Conservation (phyloP, 768 basidiomycete genomes). For the Crepidotus variabilis region DNA sequence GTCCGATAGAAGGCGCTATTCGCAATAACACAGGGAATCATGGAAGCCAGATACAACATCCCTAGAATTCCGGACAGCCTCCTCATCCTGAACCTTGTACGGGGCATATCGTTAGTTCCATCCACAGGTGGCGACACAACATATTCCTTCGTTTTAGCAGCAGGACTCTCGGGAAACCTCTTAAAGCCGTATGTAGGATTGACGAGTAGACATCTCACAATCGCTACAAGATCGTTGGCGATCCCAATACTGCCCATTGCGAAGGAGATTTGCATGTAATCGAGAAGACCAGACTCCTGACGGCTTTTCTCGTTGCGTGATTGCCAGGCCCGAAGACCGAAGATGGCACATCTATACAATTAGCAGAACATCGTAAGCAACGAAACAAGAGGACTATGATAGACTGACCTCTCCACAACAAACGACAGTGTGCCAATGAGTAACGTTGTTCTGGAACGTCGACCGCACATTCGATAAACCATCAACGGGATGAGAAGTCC, state of each 20-base stretch:
- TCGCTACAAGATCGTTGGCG: slow-evolving; percentile 28
- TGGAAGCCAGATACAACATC: slow-evolving; percentile 27
- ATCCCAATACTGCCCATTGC: slow-evolving; percentile 30
- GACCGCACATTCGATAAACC: slow-evolving; percentile 28
- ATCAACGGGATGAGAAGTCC: slow-evolving; percentile 30
- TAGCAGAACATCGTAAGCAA: neutral
- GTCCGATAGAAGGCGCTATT: slow-evolving; percentile 17
- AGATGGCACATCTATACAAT: slow-evolving; percentile 25
- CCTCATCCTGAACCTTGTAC: slow-evolving; percentile 24
- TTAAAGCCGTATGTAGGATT: slow-evolving; percentile 34
- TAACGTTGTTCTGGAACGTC: slow-evolving; percentile 30
- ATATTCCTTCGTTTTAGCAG: slow-evolving; percentile 21
- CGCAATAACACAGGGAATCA: slow-evolving; percentile 27
- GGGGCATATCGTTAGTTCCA: slow-evolving; percentile 27
- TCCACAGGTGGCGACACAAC: slow-evolving; percentile 17
- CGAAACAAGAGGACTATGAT: neutral
- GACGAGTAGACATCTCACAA: slow-evolving; percentile 34
- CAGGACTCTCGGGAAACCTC: slow-evolving; percentile 23
- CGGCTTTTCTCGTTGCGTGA: slow-evolving; percentile 17
- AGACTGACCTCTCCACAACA: slow-evolving; percentile 31
- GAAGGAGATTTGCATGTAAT: slow-evolving; percentile 28
- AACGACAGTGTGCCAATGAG: slow-evolving; percentile 28
- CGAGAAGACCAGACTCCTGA: slow-evolving; percentile 18
- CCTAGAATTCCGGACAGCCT: slow-evolving; percentile 20
- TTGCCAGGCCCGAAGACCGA: slow-evolving; percentile 25